A percentile compares a stretch with the other conserved stretches of the same genome.
Conservation (phyloP, 495 filamentous ascomycete species). For the Evansstolkia leycettana region DNA sequence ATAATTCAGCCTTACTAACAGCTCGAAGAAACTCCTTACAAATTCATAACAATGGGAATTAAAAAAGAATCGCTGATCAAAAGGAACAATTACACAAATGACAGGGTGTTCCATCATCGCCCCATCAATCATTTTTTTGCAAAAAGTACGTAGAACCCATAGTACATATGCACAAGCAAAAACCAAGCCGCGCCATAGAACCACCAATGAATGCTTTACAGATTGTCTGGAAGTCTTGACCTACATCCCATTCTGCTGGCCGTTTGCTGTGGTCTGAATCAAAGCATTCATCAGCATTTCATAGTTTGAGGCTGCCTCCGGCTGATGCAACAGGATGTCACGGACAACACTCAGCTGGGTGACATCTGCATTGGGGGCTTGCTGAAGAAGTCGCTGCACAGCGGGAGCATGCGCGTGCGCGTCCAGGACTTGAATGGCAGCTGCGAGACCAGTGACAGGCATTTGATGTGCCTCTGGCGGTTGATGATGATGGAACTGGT, state of each 20-base stretch:
- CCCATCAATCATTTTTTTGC: too few species aligned
- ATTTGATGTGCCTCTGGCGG: conserved; percentile 12
- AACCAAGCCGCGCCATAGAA: too few species aligned
- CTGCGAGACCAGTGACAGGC: conserved; percentile 30
- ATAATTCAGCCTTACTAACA: conserved; percentile 6
- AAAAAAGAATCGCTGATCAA: neutral
- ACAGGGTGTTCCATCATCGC: too few species aligned
- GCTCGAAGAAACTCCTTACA: conserved; percentile 1
- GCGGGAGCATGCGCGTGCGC: conserved; percentile 45
- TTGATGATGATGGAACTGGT: conserved; percentile 8
- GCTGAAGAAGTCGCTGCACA: conserved; percentile 52
- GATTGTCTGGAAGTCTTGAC: too few species aligned
- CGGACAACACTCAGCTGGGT: conserved; percentile 53
- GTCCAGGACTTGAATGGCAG: conserved; percentile 47
- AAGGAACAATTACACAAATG: neutral
- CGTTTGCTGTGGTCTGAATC: conserved; percentile 20
- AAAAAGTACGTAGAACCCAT: too few species aligned
- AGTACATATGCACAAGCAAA: too few species aligned
- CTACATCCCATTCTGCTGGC: conserved; percentile 14
- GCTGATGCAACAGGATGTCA: conserved; percentile 42
- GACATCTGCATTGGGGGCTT: conserved; percentile 48
- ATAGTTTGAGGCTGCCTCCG: conserved; percentile 27
- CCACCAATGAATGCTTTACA: conserved; percentile 7
- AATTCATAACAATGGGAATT: neutral
- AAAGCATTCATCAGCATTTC: conserved; percentile 25